Evolutionary conservation across 371 early-diverging fungal species (phyloP).

Genomic region (Mucor indicus): DNA sequence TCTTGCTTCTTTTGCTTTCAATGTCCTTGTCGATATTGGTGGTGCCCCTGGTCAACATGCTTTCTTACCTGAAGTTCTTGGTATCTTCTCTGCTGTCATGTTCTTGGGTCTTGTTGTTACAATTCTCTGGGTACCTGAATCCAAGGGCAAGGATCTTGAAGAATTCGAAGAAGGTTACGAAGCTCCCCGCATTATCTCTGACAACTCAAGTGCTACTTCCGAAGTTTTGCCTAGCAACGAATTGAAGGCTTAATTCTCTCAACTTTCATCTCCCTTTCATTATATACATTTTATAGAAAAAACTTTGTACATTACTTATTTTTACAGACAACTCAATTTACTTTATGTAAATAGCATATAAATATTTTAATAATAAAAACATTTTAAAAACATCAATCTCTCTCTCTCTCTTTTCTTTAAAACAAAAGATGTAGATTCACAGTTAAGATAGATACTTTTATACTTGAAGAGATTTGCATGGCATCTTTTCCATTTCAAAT

Average conservation of each 20-base stretch:
- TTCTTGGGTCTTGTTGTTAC: constrained; percentile 59
- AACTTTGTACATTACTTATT: constrained; percentile 10
- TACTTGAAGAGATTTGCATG: no score
- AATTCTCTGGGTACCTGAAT: constrained; percentile 51
- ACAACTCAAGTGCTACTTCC: no score
- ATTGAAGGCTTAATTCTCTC: constrained; percentile 7
- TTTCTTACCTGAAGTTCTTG: constrained; percentile 64
- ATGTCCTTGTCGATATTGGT: constrained; percentile 55
- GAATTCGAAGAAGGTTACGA: constrained; percentile 52
- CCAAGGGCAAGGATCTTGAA: constrained; percentile 55
- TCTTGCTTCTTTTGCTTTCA: constrained; percentile 55
- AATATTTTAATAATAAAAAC: background rate
- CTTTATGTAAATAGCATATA: constrained; percentile 6
- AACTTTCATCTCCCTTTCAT: background rate
- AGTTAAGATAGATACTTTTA: no score
- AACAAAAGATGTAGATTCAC: no score
- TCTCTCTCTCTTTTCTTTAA: no score
- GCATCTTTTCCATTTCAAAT: no score
- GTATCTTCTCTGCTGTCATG: constrained; percentile 70
- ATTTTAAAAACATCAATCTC: no score
- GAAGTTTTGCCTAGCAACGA: background rate
- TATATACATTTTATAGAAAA: no score
- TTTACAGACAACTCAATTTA: no score
- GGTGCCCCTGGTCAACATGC: constrained; percentile 53
- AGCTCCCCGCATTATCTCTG: background rate